Base-by-base conservation (phyloP, 768 basidiomycete genomes). In the Leccinellum rugosiceps region DNA sequence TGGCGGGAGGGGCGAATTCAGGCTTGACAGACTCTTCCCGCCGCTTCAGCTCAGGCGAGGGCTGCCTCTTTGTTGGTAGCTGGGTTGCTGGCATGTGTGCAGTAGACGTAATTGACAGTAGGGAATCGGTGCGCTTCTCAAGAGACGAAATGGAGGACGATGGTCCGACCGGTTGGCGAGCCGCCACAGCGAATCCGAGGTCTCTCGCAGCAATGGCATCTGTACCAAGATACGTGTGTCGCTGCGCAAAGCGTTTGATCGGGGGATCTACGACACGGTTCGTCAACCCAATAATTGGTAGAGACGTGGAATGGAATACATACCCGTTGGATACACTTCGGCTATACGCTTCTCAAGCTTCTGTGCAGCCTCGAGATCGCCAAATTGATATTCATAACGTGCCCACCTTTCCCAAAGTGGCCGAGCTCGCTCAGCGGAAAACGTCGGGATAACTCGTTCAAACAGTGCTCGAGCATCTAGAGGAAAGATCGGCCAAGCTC, bases 351-450 rank as follows among this genome's bases (percentile, higher is more conserved):
- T 86, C 72, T 97, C 94, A 48, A 98, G 82, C 72, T 95, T 92
- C 63, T 90, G 85, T 3, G 91, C 84, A 2, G 91, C 88, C 44
- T 90, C 86, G 34, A 95, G 77, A 72, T 95, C 93, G n/a, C 93
- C 93, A 66, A 90, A 98, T 65, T 92, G 88, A 74, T 94, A 98
- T 72, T 97, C 93, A 74, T 96, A 96, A 55, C 88, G 81, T 4
- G 94, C 87, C 97, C 95, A 98, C 45, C 92, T 84, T 67, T 97
- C 94, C 95, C 95, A 99, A 17, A 98, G 79, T 0, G 90, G 87
- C 34, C 90, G 80, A 15, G 92, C 92, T 43, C 84, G 83, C 46
- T 92, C 90, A 8, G 90, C 76, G 11, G 87, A 74, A 70, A 97
- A 93, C 4, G 82, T 87, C 15, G 80, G 72, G 25, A 96, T 89